phyloP scores from a whole-genome alignment of 2,329 filamentous ascomycete species.

The Trichoderma citrinoviride region DNA sequence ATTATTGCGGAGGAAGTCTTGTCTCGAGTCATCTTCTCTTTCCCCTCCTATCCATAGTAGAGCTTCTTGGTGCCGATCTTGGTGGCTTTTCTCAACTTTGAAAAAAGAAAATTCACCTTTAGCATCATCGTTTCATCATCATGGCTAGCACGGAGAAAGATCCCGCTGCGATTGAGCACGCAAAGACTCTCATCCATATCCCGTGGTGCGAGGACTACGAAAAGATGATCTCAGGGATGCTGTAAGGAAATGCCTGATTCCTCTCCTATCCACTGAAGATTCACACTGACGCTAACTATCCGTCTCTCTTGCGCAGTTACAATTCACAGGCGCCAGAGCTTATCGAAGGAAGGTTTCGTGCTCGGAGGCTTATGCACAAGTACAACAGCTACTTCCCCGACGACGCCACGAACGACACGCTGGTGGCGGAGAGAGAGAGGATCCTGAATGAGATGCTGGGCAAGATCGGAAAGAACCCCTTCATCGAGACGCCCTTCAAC shows the following conservation, averaged over 20 bases:
- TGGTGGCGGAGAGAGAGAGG: constrained; percentile 41
- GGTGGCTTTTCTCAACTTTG: not conserved
- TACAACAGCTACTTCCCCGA: constrained; percentile 58
- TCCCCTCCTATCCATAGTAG: not conserved
- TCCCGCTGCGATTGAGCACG: constrained; percentile 41
- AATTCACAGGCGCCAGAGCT: constrained; percentile 49
- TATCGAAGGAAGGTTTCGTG: constrained; percentile 49
- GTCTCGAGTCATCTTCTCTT: not conserved
- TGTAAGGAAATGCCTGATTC: constrained; percentile 39
- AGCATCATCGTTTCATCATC: constrained; percentile 1
- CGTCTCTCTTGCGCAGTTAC: constrained; percentile 42
- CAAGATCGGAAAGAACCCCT: constrained; percentile 49
- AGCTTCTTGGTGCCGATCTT: not conserved
- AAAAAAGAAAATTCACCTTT: not conserved
- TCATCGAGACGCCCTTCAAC: constrained; percentile 60
- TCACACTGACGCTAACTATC: not conserved
- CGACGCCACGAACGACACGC: constrained; percentile 42
- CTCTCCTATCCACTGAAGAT: not conserved
- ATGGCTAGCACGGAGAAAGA: constrained; percentile 40
- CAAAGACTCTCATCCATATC: constrained; percentile 48
- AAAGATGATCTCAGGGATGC: constrained; percentile 62
- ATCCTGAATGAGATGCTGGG: constrained; percentile 52
- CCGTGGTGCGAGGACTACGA: constrained; percentile 61
- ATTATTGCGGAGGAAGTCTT: not conserved
- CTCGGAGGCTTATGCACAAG: constrained; percentile 54